phyloP scores from a whole-genome alignment of 2,329 filamentous ascomycete species.

The Hypoxylon sp. region DNA sequence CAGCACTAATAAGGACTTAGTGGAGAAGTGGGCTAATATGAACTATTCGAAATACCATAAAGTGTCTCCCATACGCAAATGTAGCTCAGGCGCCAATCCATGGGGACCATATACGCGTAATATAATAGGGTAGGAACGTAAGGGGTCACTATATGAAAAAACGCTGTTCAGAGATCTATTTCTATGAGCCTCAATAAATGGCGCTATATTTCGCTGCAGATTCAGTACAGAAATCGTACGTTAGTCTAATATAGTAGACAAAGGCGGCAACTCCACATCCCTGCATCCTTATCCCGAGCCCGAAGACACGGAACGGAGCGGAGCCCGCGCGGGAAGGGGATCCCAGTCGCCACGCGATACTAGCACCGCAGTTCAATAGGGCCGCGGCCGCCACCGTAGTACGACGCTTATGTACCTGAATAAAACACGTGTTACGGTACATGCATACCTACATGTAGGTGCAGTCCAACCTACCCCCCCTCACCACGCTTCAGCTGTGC shows the following conservation, averaged over 20 bases:
- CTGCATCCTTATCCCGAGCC: conserved; percentile 14
- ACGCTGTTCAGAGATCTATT: neutral
- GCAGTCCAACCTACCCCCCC: conserved; percentile 28
- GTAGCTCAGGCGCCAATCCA: neutral
- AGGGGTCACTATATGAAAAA: neutral
- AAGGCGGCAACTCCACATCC: neutral
- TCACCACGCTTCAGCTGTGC: conserved; percentile 22
- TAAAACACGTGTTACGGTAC: conserved; percentile 35
- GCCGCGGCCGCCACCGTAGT: conserved; percentile 29
- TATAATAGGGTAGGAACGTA: neutral
- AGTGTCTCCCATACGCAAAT: neutral
- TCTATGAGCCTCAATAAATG: neutral
- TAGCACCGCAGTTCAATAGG: conserved; percentile 14
- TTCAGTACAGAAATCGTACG: neutral
- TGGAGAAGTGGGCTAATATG: neutral
- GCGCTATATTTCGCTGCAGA: neutral
- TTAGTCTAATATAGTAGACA: neutral
- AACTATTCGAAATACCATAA: neutral
- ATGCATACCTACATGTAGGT: conserved; percentile 30
- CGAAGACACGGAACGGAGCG: conserved; percentile 34
- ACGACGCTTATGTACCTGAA: conserved; percentile 21
- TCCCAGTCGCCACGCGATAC: conserved; percentile 31
- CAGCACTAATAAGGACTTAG: neutral
- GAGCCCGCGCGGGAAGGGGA: conserved; percentile 22
- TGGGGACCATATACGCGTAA: neutral